Evolutionary conservation across 108 stramenopile species (phyloP).

Genomic region (Skeletonema marinoi): DNA sequence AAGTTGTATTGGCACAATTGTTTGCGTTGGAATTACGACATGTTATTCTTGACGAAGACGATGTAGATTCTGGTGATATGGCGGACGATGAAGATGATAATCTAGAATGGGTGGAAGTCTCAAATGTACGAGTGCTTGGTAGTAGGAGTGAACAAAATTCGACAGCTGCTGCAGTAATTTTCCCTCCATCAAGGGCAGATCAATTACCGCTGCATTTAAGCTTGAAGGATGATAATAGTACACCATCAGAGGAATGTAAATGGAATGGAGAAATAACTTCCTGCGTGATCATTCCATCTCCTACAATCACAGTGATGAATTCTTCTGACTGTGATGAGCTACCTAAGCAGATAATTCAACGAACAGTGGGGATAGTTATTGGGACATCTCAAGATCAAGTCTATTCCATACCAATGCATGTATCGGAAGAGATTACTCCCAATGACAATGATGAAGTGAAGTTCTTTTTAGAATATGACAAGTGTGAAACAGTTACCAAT

Average conservation of each 20-base stretch:
- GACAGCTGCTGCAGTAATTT: conserved; percentile 11
- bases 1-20: conserved; percentile 27
- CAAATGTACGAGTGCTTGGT: conserved; percentile 2
- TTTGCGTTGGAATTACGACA: conserved; percentile 38
- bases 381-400: conserved; percentile 35
- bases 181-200: conserved; percentile 28
- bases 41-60: conserved; percentile 2
- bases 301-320: conserved; percentile 10
- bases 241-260: not conserved
- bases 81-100: not conserved
- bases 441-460: not conserved
- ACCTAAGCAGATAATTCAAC: not conserved
- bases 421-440: conserved; percentile 3
- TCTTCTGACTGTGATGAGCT: not conserved
- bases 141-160: not conserved
- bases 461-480: conserved; percentile 25
- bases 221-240: not conserved
- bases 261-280: conserved; percentile 20
- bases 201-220: not conserved
- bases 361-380: conserved; percentile 27
- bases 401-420: conserved; percentile 26
- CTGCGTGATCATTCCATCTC: conserved; percentile 41
- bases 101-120: conserved; percentile 47
- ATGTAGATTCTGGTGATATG: conserved; percentile 5
- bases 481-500: conserved; percentile 6